Percentiles rank a stretch among this genome's conserved stretches.
Evolutionary conservation across 2,329 filamentous ascomycete genomes (phyloP).

Genomic region (Onygenales sp.): DNA sequence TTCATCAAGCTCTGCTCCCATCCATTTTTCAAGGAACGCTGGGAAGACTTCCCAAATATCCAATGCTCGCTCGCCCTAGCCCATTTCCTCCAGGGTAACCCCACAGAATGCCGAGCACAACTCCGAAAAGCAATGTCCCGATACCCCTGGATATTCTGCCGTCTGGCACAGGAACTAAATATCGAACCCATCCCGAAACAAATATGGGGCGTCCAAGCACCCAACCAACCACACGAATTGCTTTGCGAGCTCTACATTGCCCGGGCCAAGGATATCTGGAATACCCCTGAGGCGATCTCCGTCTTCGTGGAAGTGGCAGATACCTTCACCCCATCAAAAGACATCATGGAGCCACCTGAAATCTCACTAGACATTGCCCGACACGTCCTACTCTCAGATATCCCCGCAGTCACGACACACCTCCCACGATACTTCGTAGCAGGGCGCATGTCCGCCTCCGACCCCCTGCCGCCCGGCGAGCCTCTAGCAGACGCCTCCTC

Average conservation of each 20-base stretch:
- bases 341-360: slow-evolving; percentile 34
- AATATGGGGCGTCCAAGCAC: slow-evolving; percentile 70
- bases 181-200: slow-evolving; percentile 65
- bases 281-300: slow-evolving; percentile 59
- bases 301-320: slow-evolving; percentile 63
- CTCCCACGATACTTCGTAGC: slow-evolving; percentile 58
- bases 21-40: slow-evolving; percentile 40
- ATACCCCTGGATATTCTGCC: slow-evolving; percentile 76
- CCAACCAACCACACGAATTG: slow-evolving; percentile 56
- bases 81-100: slow-evolving; percentile 60
- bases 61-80: slow-evolving; percentile 70
- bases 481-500: slow-evolving; percentile 13
- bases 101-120: slow-evolving; percentile 53
- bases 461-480: slow-evolving; percentile 63
- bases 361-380: slow-evolving; percentile 55
- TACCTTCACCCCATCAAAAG: slow-evolving; percentile 36
- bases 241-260: slow-evolving; percentile 67
- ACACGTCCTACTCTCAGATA: slow-evolving; percentile 70
- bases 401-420: slow-evolving; percentile 58
- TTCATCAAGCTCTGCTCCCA: slow-evolving; percentile 59
- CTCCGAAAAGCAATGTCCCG: slow-evolving; percentile 59
- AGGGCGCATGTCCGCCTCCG: slow-evolving; percentile 62
- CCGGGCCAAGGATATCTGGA: slow-evolving; percentile 76
- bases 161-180: slow-evolving; percentile 70
- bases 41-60: slow-evolving; percentile 57